A percentile compares a stretch with the other conserved stretches of the same genome.
phyloP scores from a whole-genome alignment of 768 basidiomycete genomes.

The Kwoniella sp. region DNA sequence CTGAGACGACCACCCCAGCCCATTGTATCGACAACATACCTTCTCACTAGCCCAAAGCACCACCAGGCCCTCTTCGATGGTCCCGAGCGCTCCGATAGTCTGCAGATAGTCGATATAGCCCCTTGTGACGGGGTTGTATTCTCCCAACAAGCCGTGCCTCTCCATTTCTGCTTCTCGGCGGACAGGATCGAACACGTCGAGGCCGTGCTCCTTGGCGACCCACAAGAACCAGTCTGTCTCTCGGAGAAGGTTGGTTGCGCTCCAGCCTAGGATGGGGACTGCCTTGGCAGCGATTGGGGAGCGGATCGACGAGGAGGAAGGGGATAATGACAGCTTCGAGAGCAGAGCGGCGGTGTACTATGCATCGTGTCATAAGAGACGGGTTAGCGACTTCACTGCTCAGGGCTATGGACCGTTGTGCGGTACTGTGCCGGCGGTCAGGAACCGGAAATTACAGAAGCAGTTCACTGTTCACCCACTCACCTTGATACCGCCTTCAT shows the following conservation, averaged over 20 bases:
- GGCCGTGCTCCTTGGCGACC: constrained; percentile 59
- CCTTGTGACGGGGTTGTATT: constrained; percentile 62
- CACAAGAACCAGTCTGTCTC: constrained; percentile 67
- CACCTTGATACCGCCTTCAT: constrained; percentile 68
- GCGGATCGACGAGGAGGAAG: background rate
- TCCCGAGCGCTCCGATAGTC: constrained; percentile 60
- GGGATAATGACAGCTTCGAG: constrained; percentile 36
- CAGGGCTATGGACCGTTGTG: too few relatives aligned
- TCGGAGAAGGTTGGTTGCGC: constrained; percentile 62
- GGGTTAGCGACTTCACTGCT: too few relatives aligned
- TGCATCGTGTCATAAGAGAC: too few relatives aligned
- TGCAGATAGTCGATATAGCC: constrained; percentile 75
- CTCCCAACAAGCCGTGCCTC: constrained; percentile 16
- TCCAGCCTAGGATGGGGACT: constrained; percentile 16
- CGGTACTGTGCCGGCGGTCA: too few relatives aligned
- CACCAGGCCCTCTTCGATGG: constrained; percentile 67
- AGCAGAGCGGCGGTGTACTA: constrained; percentile 69
- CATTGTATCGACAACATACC: constrained; percentile 58
- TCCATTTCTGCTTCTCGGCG: background rate
- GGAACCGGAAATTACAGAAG: background rate
- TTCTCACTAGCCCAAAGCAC: constrained; percentile 81
- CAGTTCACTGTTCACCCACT: background rate
- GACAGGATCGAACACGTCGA: constrained; percentile 53
- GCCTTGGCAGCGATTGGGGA: background rate
- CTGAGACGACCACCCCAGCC: background rate